phyloP scores from a whole-genome alignment of 306 rosid genomes.

The Fragaria nilgerrensis region DNA sequence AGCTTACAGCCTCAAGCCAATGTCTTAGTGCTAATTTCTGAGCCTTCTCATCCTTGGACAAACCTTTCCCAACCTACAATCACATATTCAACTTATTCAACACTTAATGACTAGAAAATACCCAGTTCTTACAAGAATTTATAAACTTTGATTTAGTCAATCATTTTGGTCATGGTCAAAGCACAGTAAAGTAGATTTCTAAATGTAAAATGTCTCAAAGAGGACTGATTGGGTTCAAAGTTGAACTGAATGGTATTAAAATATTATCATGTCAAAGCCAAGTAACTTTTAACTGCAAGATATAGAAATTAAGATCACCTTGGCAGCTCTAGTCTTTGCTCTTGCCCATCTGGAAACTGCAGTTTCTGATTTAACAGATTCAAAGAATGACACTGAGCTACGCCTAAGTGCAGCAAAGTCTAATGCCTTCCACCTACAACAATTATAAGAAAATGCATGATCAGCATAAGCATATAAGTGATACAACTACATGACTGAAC shows the following conservation, averaged over 20 bases:
- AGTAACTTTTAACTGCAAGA: background rate
- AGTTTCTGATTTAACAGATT: slow-evolving; percentile 61
- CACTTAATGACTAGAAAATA: background rate
- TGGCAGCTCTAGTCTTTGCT: slow-evolving; percentile 78
- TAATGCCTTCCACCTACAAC: slow-evolving; percentile 76
- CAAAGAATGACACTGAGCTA: slow-evolving; percentile 55
- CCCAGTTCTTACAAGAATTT: slow-evolving; percentile 18
- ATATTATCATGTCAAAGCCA: background rate
- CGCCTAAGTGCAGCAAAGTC: slow-evolving; percentile 55
- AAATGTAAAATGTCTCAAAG: background rate
- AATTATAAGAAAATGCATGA: background rate
- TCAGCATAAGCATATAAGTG: background rate
- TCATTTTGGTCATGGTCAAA: slow-evolving; percentile 35
- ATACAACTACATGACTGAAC: background rate
- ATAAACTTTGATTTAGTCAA: slow-evolving; percentile 31
- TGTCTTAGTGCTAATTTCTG: slow-evolving; percentile 71
- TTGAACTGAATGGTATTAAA: slow-evolving; percentile 10
- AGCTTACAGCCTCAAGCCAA: slow-evolving; percentile 96
- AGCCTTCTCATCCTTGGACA: slow-evolving; percentile 77
- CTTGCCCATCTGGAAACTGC: slow-evolving; percentile 75
- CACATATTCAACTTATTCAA: background rate
- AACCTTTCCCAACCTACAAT: slow-evolving; percentile 86
- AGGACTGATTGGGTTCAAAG: slow-evolving; percentile 15
- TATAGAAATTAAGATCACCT: slow-evolving; percentile 40
- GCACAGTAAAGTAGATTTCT: slow-evolving; percentile 12